Evolutionary conservation across 371 early-diverging fungal species (phyloP).

Genomic region (Mortierella sp.): DNA sequence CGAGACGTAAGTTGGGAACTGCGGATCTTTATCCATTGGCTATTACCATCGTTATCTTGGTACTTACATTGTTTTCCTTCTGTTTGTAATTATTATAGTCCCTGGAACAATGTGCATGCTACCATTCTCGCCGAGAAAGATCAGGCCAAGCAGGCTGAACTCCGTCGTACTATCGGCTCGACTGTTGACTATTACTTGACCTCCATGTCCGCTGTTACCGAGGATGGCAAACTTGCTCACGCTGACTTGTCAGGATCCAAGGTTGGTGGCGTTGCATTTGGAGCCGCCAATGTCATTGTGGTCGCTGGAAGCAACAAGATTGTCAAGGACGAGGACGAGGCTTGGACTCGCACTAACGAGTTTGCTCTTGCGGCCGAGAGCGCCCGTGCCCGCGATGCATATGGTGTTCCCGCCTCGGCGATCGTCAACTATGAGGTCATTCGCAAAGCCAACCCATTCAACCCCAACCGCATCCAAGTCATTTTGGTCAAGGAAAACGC

Average conservation of each 20-base stretch:
- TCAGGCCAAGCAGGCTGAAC: constrained; percentile 41
- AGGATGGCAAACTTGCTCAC: constrained; percentile 50
- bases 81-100: background rate
- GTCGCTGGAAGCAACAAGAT: constrained; percentile 58
- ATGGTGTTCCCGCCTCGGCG: constrained; percentile 51
- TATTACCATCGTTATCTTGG: background rate
- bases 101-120: constrained; percentile 53
- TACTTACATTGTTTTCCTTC: background rate
- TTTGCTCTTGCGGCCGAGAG: constrained; percentile 52
- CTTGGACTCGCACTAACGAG: constrained; percentile 51
- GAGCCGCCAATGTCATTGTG: constrained; percentile 52
- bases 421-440: constrained; percentile 54
- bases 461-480: constrained; percentile 46
- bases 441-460: constrained; percentile 46
- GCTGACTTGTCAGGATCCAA: constrained; percentile 55
- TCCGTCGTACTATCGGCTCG: constrained; percentile 46
- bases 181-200: constrained; percentile 55
- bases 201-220: constrained; percentile 51
- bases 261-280: constrained; percentile 53
- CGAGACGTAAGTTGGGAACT: constrained; percentile 30
- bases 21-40: background rate
- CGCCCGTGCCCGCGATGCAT: constrained; percentile 57
- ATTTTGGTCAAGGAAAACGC: constrained; percentile 52
- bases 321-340: constrained; percentile 56
- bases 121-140: constrained; percentile 52